phyloP scores from a whole-genome alignment of 352 stramenopile genomes.

The Phytophthora pistaciae region DNA sequence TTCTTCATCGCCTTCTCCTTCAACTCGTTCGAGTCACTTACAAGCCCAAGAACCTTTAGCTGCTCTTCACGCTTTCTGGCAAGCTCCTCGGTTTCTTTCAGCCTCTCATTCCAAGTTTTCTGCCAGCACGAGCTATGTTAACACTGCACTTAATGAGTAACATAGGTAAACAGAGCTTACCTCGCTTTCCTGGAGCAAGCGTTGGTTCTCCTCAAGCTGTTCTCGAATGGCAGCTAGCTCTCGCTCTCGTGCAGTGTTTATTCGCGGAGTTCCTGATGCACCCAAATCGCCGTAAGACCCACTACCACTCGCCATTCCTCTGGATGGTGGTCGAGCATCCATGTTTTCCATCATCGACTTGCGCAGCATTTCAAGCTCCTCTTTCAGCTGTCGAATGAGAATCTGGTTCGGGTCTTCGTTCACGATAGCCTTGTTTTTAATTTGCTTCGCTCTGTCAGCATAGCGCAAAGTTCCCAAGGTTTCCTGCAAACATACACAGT shows the following conservation, averaged over 20 bases:
- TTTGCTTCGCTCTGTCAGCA: conserved; percentile 92
- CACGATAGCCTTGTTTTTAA: conserved; percentile 94
- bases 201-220: conserved; percentile 83
- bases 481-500: conserved; percentile 58
- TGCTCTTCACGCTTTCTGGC: conserved; percentile 84
- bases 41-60: conserved; percentile 72
- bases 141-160: not conserved
- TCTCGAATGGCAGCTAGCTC: conserved; percentile 74
- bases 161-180: conserved; percentile 23
- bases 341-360: conserved; percentile 81
- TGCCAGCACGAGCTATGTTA: conserved; percentile 15
- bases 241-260: conserved; percentile 60
- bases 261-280: conserved; percentile 15
- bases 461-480: conserved; percentile 93
- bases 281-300: conserved; percentile 36
- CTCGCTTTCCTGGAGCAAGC: conserved; percentile 80
- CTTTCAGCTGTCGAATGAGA: conserved; percentile 87
- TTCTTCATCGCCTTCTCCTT: conserved; percentile 68
- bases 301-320: conserved; percentile 32
- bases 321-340: conserved; percentile 58
- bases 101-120: conserved; percentile 84
- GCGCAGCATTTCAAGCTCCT: conserved; percentile 74
- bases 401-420: conserved; percentile 93
- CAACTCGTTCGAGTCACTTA: conserved; percentile 65
- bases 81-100: conserved; percentile 88